Conservation (phyloP, 257 asterid genomes). For the Solanum clarkiae region DNA sequence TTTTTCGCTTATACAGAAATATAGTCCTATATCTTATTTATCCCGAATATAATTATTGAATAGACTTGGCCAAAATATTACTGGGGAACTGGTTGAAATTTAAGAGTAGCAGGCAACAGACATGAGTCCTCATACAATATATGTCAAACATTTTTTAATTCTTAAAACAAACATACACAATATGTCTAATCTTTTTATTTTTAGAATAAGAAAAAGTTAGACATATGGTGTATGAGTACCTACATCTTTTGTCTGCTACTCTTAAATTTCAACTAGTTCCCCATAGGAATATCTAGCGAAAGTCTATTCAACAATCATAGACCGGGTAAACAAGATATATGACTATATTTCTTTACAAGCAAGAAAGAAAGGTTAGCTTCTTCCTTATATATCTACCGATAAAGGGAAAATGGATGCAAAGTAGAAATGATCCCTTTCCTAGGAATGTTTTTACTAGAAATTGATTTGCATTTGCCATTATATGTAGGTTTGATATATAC, state of each 20-base stretch:
- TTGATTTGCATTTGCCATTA: not conserved
- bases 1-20: no score
- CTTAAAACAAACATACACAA: no score
- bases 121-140: no score
- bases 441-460: not conserved
- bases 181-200: no score
- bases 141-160: no score
- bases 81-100: no score
- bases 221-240: not conserved
- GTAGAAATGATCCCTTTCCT: not conserved
- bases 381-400: not conserved
- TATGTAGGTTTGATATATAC: slow-evolving; percentile 30
- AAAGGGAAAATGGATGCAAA: not conserved
- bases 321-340: not conserved
- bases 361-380: not conserved
- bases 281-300: not conserved
- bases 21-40: no score
- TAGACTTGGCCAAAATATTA: no score
- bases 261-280: not conserved
- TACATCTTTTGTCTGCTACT: not conserved
- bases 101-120: no score
- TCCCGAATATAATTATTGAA: no score
- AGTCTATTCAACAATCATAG: not conserved
- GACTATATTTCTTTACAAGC: not conserved
- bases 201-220: not conserved